phyloP scores from a whole-genome alignment of 1,284 basidiomycete species.

The Exsudoporus floridanus region DNA sequence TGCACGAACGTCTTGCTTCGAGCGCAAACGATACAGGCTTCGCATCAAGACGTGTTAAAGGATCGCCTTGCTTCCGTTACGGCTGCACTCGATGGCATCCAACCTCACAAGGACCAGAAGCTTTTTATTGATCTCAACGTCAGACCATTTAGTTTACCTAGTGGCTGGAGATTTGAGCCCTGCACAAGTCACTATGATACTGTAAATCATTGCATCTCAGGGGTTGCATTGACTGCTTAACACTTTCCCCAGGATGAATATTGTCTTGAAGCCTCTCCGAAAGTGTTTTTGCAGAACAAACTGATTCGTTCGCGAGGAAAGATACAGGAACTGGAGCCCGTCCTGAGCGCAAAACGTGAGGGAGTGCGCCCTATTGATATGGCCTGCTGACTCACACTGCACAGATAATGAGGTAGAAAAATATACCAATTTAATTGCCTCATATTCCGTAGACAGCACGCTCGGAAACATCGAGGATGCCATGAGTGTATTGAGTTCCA shows the following conservation, averaged over 20 bases:
- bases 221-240: not conserved
- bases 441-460: slow-evolving; percentile 52
- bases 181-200: slow-evolving; percentile 73
- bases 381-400: slow-evolving; percentile 7
- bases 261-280: slow-evolving; percentile 63
- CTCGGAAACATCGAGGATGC: slow-evolving; percentile 65
- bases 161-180: slow-evolving; percentile 75
- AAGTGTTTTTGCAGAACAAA: slow-evolving; percentile 76
- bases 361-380: slow-evolving; percentile 5
- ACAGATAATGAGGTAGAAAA: slow-evolving; percentile 60
- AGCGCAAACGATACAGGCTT: slow-evolving; percentile 55
- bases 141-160: slow-evolving; percentile 60
- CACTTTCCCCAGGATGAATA: slow-evolving; percentile 51
- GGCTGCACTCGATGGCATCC: slow-evolving; percentile 48
- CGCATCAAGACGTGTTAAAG: slow-evolving; percentile 59
- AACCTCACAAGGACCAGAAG: slow-evolving; percentile 60
- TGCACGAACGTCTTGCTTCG: slow-evolving; percentile 54
- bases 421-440: slow-evolving; percentile 47
- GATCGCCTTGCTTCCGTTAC: slow-evolving; percentile 47
- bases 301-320: slow-evolving; percentile 59
- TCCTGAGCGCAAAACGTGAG: slow-evolving; percentile 64
- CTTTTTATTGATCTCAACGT: slow-evolving; percentile 72
- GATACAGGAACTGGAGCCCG: slow-evolving; percentile 55
- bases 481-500: slow-evolving; percentile 51
- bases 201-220: slow-evolving; percentile 38